Conservation (phyloP, 2,329 filamentous ascomycete species). For the Ophiostoma triangulosporum region DNA sequence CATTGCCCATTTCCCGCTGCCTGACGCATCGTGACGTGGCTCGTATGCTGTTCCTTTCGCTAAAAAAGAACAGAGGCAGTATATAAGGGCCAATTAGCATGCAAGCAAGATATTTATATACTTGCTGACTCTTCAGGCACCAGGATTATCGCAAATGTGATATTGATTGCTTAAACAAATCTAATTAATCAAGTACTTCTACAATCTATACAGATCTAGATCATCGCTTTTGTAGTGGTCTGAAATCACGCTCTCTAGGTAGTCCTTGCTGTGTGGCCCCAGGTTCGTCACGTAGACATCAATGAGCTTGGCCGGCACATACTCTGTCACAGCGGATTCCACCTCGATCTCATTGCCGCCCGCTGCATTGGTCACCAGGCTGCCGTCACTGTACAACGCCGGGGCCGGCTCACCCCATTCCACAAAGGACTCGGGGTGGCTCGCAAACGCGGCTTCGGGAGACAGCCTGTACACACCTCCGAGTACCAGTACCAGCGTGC, state of each 20-base stretch:
- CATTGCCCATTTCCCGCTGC: slow-evolving; percentile 12
- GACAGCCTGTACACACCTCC: slow-evolving; percentile 90
- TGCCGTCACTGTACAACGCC: slow-evolving; percentile 64
- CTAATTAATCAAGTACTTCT: no score
- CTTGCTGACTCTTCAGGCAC: no score
- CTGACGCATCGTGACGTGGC: neutral
- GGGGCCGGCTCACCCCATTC: slow-evolving; percentile 77
- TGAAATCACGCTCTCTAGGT: slow-evolving; percentile 18
- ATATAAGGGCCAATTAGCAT: no score
- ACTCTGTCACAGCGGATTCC: slow-evolving; percentile 68
- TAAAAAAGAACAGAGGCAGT: no score
- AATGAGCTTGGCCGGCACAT: slow-evolving; percentile 62
- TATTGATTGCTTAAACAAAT: no score
- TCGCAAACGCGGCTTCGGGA: slow-evolving; percentile 66
- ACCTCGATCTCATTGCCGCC: slow-evolving; percentile 53
- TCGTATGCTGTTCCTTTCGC: no score
- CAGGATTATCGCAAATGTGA: no score
- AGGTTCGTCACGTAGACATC: slow-evolving; percentile 79
- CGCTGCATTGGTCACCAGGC: slow-evolving; percentile 39
- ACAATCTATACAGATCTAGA: slow-evolving; percentile 10
- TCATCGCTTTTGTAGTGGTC: slow-evolving; percentile 20
- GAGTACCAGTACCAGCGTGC: slow-evolving; percentile 75
- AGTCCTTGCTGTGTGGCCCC: slow-evolving; percentile 25
- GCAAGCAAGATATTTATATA: no score
- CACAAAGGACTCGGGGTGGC: slow-evolving; percentile 59